phyloP scores from a whole-genome alignment of 208 protist genomes.

The Wallacemonas sp. region DNA sequence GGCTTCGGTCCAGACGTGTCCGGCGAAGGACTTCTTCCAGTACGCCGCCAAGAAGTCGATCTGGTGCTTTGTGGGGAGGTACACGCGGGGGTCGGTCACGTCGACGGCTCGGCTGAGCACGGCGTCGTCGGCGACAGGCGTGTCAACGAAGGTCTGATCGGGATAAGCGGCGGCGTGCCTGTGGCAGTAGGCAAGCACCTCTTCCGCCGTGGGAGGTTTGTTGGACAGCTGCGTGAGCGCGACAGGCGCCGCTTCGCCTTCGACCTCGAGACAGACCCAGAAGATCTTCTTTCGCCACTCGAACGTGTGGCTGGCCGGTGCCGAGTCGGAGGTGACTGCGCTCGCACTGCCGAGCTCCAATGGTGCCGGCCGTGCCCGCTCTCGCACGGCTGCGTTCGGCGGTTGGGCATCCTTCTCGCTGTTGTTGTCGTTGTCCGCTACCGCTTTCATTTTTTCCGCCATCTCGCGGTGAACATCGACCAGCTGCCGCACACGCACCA shows the following conservation, averaged over 20 bases:
- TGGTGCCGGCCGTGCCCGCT: not conserved
- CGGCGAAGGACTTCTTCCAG: constrained; percentile 32
- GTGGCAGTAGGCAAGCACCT: constrained; percentile 59
- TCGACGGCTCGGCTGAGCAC: not conserved
- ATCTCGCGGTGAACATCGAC: constrained; percentile 3
- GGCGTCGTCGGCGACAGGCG: constrained; percentile 11
- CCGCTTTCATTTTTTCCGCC: no score
- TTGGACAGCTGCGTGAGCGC: constrained; percentile 52
- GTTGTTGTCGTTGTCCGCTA: not conserved
- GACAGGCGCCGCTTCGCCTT: constrained; percentile 49
- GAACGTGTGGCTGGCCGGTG: constrained; percentile 9
- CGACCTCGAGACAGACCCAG: constrained; percentile 49
- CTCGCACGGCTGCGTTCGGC: not conserved
- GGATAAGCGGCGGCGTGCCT: constrained; percentile 22
- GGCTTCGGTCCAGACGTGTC: constrained; percentile 43
- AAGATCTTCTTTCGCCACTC: constrained; percentile 64
- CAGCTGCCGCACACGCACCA: constrained; percentile 31
- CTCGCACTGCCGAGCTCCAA: not conserved
- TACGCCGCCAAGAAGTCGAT: constrained; percentile 35
- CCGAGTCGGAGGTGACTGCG: not conserved
- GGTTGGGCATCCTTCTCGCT: not conserved
- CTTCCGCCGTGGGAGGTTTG: constrained; percentile 45
- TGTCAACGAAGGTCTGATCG: constrained; percentile 22
- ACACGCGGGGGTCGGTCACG: constrained; percentile 15
- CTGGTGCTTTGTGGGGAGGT: constrained; percentile 46